Percentiles rank a stretch among this genome's conserved stretches.
Evolutionary conservation across 768 basidiomycete species (phyloP).

Genomic region (Psilocybe subaeruginosa): DNA sequence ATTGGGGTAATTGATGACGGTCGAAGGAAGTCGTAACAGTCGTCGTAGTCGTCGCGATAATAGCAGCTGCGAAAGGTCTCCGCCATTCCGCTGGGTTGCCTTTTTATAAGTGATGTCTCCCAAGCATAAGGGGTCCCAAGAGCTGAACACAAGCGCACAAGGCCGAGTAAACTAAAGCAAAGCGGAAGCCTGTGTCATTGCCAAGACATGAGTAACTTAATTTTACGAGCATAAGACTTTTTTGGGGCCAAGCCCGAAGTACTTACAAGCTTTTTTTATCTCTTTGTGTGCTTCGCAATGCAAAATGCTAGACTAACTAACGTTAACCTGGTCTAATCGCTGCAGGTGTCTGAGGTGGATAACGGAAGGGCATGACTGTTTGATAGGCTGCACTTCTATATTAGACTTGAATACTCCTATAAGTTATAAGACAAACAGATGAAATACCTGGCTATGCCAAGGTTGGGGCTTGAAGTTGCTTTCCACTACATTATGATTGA

Average conservation of each 20-base stretch:
- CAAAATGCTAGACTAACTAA: not conserved
- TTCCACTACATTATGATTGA: not conserved
- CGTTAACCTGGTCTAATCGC: not conserved
- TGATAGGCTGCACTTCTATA: not conserved
- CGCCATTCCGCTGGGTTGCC: not conserved
- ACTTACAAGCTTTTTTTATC: not conserved
- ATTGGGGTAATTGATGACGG: not conserved
- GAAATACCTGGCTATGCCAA: not conserved
- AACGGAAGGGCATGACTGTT: not conserved
- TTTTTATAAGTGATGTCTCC: not conserved
- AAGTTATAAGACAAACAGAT: not conserved
- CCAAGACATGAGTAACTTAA: conserved; percentile 3
- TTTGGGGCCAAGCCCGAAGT: not conserved
- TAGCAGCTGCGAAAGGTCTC: not conserved
- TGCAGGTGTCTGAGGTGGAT: not conserved
- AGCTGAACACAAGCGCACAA: conserved; percentile 6
- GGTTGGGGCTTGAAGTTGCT: not conserved
- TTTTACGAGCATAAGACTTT: conserved; percentile 1
- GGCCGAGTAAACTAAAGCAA: not conserved
- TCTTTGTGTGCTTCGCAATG: not conserved
- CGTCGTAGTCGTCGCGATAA: not conserved
- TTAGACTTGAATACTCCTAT: not conserved
- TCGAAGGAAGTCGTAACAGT: not conserved
- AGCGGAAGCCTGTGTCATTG: not conserved
- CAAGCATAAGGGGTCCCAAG: conserved; percentile 1